These are phyloP conservation scores for Xylaria sp. DNA, from an alignment of 2,329 filamentous ascomycete genomes.

Conservation along the genomic window DNA sequence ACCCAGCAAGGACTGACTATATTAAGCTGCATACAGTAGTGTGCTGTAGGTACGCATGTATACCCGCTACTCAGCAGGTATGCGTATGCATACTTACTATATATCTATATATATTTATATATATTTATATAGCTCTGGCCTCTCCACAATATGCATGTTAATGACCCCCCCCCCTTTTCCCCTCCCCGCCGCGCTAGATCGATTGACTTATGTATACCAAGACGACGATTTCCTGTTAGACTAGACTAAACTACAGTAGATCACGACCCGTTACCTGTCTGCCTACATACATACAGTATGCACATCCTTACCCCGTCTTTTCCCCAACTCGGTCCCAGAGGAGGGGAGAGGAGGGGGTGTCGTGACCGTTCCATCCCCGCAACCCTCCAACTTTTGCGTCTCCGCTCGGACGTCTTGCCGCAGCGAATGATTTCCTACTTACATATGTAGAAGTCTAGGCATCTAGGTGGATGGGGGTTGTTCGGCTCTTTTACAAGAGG, in stretches of 20 bases:
- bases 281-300: no score
- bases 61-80: not conserved
- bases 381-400: conserved; percentile 18
- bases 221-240: not conserved
- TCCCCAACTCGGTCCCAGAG: conserved; percentile 28
- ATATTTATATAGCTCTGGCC: conserved; percentile 14
- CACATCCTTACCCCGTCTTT: conserved; percentile 29
- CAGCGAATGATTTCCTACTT: conserved; percentile 15
- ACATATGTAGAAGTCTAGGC: not conserved
- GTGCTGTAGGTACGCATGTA: not conserved
- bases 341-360: conserved; percentile 6
- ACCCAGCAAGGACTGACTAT: conserved; percentile 2
- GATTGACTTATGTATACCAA: not conserved
- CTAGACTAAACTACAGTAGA: not conserved
- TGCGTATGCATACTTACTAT: not conserved
- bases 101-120: not conserved
- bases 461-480: not conserved
- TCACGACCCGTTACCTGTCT: conserved; percentile 1
- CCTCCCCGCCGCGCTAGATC: not conserved
- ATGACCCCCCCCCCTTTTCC: not conserved
- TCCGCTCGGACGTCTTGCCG: conserved; percentile 8
- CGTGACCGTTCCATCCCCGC: conserved; percentile 27
- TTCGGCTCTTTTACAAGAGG: not conserved
- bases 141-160: conserved; percentile 31
- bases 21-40: conserved; percentile 13